These are phyloP conservation scores for Inonotus hispidus DNA, from an alignment of 1,284 basidiomycete genomes.

Conservation along the genomic window DNA sequence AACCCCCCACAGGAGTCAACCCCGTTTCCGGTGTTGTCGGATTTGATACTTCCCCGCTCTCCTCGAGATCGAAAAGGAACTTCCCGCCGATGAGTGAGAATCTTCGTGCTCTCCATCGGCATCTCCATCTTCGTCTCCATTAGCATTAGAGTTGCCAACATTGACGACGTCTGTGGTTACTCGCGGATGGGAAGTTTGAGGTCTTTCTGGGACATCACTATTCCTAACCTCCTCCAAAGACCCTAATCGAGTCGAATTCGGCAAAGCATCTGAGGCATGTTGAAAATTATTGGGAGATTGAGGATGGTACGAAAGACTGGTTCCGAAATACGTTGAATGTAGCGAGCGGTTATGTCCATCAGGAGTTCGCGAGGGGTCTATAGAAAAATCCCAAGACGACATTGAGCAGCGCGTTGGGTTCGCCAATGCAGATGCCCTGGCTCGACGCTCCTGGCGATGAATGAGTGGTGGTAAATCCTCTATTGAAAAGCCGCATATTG, in stretches of 20 bases:
- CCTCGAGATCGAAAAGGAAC: conserved; percentile 6
- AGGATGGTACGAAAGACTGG: neutral
- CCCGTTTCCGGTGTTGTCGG: conserved; percentile 9
- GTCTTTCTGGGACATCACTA: neutral
- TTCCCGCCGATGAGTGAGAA: conserved; percentile 1
- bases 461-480: conserved; percentile 62
- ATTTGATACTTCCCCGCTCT: neutral
- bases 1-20: neutral
- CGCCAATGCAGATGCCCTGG: neutral
- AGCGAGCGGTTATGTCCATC: neutral
- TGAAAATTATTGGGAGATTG: neutral
- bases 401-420: conserved; percentile 7
- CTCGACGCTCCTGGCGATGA: conserved; percentile 61
- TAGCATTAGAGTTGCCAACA: neutral
- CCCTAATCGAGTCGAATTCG: neutral
- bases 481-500: conserved; percentile 27
- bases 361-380: conserved; percentile 5
- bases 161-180: too few relatives aligned
- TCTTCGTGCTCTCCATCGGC: neutral
- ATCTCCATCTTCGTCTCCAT: neutral
- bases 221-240: conserved; percentile 1
- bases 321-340: neutral
- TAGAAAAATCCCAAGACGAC: conserved; percentile 17
- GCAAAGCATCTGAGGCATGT: neutral
- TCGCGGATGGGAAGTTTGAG: neutral